A percentile compares a stretch with the other conserved stretches of the same genome.
Evolutionary conservation across 805 yeast genomes (phyloP).

Genomic region (Metschnikowia proteae): DNA sequence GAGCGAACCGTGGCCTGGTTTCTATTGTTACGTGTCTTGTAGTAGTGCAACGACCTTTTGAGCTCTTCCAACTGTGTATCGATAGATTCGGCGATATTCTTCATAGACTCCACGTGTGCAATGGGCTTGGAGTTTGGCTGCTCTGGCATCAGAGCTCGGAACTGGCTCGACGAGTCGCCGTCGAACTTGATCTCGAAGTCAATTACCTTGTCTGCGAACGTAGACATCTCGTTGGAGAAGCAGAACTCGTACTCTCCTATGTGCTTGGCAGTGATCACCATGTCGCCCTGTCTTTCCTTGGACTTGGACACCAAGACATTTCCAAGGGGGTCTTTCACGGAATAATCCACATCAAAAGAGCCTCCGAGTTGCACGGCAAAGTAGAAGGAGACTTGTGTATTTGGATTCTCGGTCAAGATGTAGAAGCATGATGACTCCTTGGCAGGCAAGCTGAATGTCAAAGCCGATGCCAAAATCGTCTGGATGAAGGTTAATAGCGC

Average conservation of each 20-base stretch:
- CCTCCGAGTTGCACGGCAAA: conserved; percentile 85
- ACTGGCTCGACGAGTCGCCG: conserved; percentile 36
- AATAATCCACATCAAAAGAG: conserved; percentile 73
- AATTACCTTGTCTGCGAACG: conserved; percentile 76
- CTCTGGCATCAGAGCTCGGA: conserved; percentile 61
- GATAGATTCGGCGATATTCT: conserved; percentile 52
- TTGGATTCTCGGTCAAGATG: conserved; percentile 57
- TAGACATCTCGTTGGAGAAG: conserved; percentile 76
- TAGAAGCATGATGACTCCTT: conserved; percentile 71
- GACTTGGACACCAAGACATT: conserved; percentile 49
- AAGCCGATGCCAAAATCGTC: conserved; percentile 48
- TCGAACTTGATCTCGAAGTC: conserved; percentile 72
- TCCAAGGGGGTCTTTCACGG: conserved; percentile 55
- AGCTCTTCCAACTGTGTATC: conserved; percentile 58
- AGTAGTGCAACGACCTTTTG: conserved; percentile 65
- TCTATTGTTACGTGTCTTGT: conserved; percentile 85
- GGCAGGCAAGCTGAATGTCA: conserved; percentile 73
- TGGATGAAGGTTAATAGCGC: conserved; percentile 25
- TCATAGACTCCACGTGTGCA: conserved; percentile 52
- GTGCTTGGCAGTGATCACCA: conserved; percentile 59
- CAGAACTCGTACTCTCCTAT: conserved; percentile 86
- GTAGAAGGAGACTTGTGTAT: conserved; percentile 64
- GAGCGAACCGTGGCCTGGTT: conserved; percentile 84
- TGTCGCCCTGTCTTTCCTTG: conserved; percentile 77
- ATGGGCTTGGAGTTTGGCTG: conserved; percentile 45